These are phyloP conservation scores for Exobasidium cylindrosporum DNA, from an alignment of 1,284 basidiomycete species.

Conservation along the genomic window DNA sequence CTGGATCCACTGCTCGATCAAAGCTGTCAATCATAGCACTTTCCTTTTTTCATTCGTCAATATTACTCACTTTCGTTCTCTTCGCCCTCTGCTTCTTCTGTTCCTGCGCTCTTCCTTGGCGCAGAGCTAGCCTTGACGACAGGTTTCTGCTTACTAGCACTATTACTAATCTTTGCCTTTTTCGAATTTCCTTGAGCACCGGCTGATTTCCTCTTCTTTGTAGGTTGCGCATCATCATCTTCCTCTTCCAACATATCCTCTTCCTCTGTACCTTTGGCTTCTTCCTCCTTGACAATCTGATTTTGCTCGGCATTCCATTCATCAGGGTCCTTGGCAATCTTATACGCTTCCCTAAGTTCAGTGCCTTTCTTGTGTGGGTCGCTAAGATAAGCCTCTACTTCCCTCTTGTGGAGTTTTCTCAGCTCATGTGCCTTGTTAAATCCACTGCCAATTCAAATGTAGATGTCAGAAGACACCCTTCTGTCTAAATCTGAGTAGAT, in stretches of 20 bases:
- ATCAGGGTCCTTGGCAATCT: constrained; percentile 20
- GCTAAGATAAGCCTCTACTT: constrained; percentile 23
- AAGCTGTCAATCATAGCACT: not conserved
- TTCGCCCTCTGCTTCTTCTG: constrained; percentile 10
- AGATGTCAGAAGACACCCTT: not conserved
- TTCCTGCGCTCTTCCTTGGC: constrained; percentile 2
- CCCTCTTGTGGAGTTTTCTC: not conserved
- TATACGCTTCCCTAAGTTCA: constrained; percentile 24
- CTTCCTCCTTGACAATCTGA: constrained; percentile 14
- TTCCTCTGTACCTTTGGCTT: constrained; percentile 2
- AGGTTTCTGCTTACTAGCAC: not conserved
- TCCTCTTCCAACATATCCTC: constrained; percentile 14
- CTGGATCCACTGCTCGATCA: constrained; percentile 8
- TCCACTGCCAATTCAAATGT: not conserved
- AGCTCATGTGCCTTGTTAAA: constrained; percentile 9
- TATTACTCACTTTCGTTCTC: not conserved
- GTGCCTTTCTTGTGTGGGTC: constrained; percentile 26
- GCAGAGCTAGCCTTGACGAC: not conserved
- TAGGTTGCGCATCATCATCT: constrained; percentile 13
- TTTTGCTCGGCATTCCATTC: constrained; percentile 26
- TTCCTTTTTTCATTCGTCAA: not conserved
- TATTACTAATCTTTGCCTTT: constrained; percentile 4
- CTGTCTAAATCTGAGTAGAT: too few species aligned
- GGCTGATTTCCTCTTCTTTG: constrained; percentile 3
- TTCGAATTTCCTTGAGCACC: constrained; percentile 2